phyloP scores from a whole-genome alignment of 208 protist species.

The Willaertia magna region DNA sequence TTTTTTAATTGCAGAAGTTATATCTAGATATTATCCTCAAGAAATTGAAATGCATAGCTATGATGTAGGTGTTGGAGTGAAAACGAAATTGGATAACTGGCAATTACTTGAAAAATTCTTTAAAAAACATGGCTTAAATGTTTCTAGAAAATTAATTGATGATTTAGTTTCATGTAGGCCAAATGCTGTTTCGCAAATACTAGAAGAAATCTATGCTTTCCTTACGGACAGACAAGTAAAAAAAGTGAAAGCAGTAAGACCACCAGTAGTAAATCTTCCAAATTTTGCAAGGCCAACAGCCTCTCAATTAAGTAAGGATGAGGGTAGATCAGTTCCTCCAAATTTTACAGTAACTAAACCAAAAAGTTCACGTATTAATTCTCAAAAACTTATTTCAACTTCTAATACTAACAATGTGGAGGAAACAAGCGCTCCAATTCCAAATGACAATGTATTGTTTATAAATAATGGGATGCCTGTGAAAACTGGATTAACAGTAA shows the following conservation, averaged over 20 bases:
- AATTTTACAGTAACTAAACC: no score
- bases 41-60: constrained; percentile 61
- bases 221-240: constrained; percentile 41
- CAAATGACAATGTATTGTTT: no score
- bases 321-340: neutral
- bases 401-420: no score
- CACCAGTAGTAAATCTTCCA: neutral
- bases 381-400: no score
- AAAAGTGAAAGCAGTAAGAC: neutral
- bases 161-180: constrained; percentile 54
- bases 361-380: no score
- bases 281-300: neutral
- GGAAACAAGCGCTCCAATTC: no score
- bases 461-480: no score
- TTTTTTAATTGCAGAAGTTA: constrained; percentile 77
- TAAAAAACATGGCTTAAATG: constrained; percentile 38
- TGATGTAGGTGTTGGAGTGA: constrained; percentile 51
- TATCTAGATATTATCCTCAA: constrained; percentile 56
- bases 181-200: constrained; percentile 44
- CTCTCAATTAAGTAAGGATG: neutral
- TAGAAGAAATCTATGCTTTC: constrained; percentile 56
- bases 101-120: constrained; percentile 49
- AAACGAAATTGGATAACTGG: constrained; percentile 74
- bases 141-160: constrained; percentile 54
- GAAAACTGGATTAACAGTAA: no score